Base-by-base conservation (phyloP, 495 filamentous ascomycete species). In the Penicillium antarcticum region DNA sequence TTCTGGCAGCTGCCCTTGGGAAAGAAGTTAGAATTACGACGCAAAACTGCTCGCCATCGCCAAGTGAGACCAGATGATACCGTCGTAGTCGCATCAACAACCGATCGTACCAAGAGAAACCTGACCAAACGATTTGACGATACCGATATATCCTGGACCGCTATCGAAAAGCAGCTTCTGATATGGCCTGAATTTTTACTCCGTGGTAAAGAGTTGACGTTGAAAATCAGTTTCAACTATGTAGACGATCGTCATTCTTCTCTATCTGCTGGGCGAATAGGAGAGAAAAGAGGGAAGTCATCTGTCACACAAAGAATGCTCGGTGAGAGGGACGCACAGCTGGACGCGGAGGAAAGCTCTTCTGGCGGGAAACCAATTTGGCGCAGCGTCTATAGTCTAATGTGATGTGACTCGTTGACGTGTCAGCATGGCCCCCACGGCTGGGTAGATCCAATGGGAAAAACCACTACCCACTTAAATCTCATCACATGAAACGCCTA, bases 401-500 rank as follows among this genome's bases (percentile, higher is more conserved):
- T 69, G 54, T 51, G 53, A 33, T 69, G 46, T 53, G 45, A 52
- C 44, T 53, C 56, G 6, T 42, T 55, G 16, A 50, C 53, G 10
- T 67, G 54, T 11, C 48, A 56, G 1, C 14, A 48, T 13, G 53
- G 55, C n/a, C n/a, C n/a, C n/a, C n/a, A n/a, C n/a, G n/a, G n/a
- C 54, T 68, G 51, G 64, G 46, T 57, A 14, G 62, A 68, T 44
- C 56, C 54, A 23, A 50, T 53, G 5, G 55, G 11, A 64, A 62
- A 48, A 65, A 63, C 42, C 63, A 68, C 42, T 63, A 68, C 35
- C 57, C 37, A 43, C 54, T 71, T 2, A 55, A 44, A n/a, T 60
- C 51, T 19, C 38, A 65, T 46, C 38, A 60, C 42, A 31, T 69
- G 16, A 66, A 29, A 32, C 44, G 42, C 8, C 60, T 68, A 1